Base-by-base conservation (phyloP, 768 basidiomycete species). In the Tubosaeta sp. region DNA sequence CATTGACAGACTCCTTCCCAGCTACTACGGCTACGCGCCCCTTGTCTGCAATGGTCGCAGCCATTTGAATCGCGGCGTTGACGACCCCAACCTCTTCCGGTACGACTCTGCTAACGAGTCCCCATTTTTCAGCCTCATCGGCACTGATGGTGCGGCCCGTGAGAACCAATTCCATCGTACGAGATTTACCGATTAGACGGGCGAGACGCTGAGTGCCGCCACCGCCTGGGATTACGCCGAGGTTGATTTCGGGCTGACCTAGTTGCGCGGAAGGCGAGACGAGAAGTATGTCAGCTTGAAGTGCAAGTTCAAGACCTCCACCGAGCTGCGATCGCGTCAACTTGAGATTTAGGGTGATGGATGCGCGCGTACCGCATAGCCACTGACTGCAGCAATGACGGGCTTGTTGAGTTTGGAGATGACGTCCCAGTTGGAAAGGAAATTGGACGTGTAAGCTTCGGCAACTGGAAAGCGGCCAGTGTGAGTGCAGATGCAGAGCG, bases 221-320 rank as follows among this genome's bases (percentile, higher is more conserved):
- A 9, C 87, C 92, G 3, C 94, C 94, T 14, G 94, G 94, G 64
- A 97, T 96, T 54, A 91, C 85, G 47, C 94, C 95, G 27, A 97
- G 78, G 64, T 90, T 94, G 69, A 99, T 93, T 68, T 98, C 95
- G 16, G 95, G 95, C 66, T 96, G 95, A 16, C 93, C 93, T 59
- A 99, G 96, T 59, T 84, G 83, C 16, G 95, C 95, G 10, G 81
- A 90, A 2, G 91, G 87, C 6, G 92, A 87, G 16, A 86, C 91
- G 44, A 96, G 82, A 63, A 97, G 86, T 68, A 98, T 92, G 73
- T 98, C 95, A 68, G 91, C 90, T 84, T 92, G 92, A 56, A 98
- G 80, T 6, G 95, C 95, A 21, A 99, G 82, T 69, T 99, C 95
- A 62, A 94, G 95, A 32, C 95, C 95, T 34, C 95, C 95, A 10